These are phyloP conservation scores for Elongisporangium senticosum DNA, from an alignment of 352 stramenopile genomes.

Conservation along the genomic window DNA sequence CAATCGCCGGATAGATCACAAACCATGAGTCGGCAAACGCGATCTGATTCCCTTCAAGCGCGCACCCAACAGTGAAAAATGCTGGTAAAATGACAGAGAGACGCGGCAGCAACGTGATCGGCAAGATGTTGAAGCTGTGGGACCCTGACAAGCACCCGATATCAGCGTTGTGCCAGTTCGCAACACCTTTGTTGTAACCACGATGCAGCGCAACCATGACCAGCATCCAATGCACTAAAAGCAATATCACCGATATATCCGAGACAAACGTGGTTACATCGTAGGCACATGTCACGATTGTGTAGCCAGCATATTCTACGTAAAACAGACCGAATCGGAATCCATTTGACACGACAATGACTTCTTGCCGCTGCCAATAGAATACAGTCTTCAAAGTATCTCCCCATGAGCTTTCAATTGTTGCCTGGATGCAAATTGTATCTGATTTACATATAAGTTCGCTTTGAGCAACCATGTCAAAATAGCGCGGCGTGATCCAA, in stretches of 20 bases:
- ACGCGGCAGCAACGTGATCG: conserved; percentile 11
- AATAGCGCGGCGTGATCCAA: conserved; percentile 23
- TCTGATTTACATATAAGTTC: conserved; percentile 21
- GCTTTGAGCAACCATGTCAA: conserved; percentile 20
- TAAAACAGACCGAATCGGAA: conserved; percentile 22
- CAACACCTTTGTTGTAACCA: not conserved
- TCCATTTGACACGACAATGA: conserved; percentile 27
- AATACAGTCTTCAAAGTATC: conserved; percentile 11
- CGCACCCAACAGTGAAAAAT: conserved; percentile 16
- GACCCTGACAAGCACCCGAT: conserved; percentile 14
- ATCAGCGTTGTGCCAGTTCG: conserved; percentile 1
- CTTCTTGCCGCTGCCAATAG: too few relatives aligned
- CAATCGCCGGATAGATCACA: conserved; percentile 17
- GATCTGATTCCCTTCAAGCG: conserved; percentile 17
- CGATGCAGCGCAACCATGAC: conserved; percentile 8
- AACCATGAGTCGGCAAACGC: conserved; percentile 17
- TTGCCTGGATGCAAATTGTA: conserved; percentile 6
- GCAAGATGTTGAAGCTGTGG: conserved; percentile 12
- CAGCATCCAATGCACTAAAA: conserved; percentile 31
- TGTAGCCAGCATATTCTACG: conserved; percentile 6
- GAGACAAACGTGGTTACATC: conserved; percentile 30
- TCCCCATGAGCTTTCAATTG: conserved; percentile 10
- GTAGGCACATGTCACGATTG: conserved; percentile 19
- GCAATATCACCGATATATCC: conserved; percentile 17
- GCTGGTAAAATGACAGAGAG: conserved; percentile 12